Conservation (phyloP, 345 rosid genomes). For the Gossypium australe region DNA sequence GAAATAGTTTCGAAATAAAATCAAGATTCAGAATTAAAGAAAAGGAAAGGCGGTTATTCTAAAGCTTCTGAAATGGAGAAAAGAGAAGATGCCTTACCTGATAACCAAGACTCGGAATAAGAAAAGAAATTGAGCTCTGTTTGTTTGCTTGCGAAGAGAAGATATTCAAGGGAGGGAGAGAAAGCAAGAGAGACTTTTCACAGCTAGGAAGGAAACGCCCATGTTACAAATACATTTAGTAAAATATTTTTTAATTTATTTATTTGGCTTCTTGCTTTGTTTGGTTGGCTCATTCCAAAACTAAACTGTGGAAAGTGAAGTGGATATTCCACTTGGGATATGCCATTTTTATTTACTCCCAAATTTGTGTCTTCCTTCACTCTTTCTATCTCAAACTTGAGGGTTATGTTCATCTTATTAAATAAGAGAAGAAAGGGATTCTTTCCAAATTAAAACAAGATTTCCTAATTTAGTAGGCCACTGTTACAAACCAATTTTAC, state of each 20-base stretch:
- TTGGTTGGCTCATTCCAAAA: not conserved
- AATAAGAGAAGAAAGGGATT: too few species aligned
- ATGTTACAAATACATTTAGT: not conserved
- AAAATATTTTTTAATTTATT: not conserved
- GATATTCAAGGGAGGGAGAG: not conserved
- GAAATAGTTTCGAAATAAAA: not conserved
- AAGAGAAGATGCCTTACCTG: constrained; percentile 26
- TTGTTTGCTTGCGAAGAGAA: not conserved
- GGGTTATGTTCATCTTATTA: too few species aligned
- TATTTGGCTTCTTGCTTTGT: not conserved
- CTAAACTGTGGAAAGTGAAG: too few species aligned
- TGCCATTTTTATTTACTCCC: too few species aligned
- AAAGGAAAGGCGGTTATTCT: not conserved
- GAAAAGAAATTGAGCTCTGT: constrained; percentile 17
- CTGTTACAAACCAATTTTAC: too few species aligned
- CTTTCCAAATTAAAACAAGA: too few species aligned
- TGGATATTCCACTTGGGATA: too few species aligned
- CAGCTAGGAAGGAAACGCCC: constrained; percentile 20
- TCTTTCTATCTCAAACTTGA: too few species aligned
- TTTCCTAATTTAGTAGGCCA: too few species aligned
- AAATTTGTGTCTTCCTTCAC: too few species aligned
- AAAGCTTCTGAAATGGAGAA: not conserved
- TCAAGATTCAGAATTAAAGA: constrained; percentile 4
- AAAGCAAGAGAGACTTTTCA: constrained; percentile 4
- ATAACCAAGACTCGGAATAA: constrained; percentile 10